Conservation (phyloP, 176 grass and related monocot species). For the Chrysopogon serrulatus region DNA sequence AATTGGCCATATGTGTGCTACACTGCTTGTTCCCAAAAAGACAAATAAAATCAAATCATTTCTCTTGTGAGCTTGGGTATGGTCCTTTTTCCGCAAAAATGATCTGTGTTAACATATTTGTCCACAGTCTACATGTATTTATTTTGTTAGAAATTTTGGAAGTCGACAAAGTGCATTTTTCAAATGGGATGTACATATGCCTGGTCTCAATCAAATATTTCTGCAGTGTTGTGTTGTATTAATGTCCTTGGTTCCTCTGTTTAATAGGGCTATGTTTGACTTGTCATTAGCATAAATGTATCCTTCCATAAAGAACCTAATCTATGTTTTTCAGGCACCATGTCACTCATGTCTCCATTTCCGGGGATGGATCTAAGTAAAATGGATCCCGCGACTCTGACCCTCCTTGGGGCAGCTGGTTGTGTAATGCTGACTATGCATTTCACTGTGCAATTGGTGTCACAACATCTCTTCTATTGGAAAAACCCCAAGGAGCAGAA, state of each 20-base stretch:
- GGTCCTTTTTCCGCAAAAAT: not conserved
- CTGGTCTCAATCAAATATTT: not conserved
- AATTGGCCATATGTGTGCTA: not conserved
- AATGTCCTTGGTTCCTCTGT: not conserved
- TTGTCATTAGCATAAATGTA: not conserved
- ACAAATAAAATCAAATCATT: not conserved
- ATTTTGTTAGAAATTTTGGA: not conserved
- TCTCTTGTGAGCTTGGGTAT: not conserved
- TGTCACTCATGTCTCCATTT: slow-evolving; percentile 44
- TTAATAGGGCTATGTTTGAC: not conserved
- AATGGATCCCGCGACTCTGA: slow-evolving; percentile 86
- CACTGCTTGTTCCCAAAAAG: not conserved
- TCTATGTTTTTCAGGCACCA: slow-evolving; percentile 42
- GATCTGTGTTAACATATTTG: not conserved
- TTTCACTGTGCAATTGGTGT: slow-evolving; percentile 90
- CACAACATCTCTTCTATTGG: slow-evolving; percentile 99
- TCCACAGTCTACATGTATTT: not conserved
- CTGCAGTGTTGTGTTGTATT: not conserved
- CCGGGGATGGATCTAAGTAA: slow-evolving; percentile 67
- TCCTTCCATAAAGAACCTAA: not conserved
- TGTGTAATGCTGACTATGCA: slow-evolving; percentile 93
- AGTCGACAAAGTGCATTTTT: not conserved
- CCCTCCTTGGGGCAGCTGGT: slow-evolving; percentile 76
- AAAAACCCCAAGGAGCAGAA: slow-evolving; percentile 99
- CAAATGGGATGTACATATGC: not conserved